Base-by-base conservation (phyloP, 164 flowering plant species). In the Kalanchoe fedtschenkoi region DNA sequence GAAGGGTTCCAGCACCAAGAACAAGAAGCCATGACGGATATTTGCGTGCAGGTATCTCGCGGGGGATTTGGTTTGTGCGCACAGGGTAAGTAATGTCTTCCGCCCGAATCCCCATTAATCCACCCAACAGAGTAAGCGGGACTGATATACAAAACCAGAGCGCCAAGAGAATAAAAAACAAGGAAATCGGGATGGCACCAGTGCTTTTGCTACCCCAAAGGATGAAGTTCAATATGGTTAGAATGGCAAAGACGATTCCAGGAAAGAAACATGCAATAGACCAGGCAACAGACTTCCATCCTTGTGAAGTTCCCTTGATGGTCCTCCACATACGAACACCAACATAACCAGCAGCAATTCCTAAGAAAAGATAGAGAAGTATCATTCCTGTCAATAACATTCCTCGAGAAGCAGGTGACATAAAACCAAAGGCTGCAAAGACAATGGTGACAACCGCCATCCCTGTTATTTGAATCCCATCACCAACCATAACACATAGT, bases 211-310 rank as follows among this genome's bases (percentile, higher is more conserved):
- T 47, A 19, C 54, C 54, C 54, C 54, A 47, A 47, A 47, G 54
- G 29, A 47, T 47, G 54, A 47, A 47, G 28, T 47, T 47, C 29
- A 47, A 22, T 47, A 47, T 29, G 10, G 54, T 47, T 29, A 47
- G 54, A 47, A 47, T 47, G 54, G 54, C 28, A 22, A 47, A 47
- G 54, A 47, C 54, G 21, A 47, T 47, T 15, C 54, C 54, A 19
- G 54, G 54, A 24, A 47, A 47, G 54, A 47, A 47, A 15, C 54
- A 47, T 24, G 54, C 54, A 47, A 47, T 47, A 29, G 54, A 47
- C 54, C 54, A 47, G 6, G 54, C 54, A 47, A 47, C 54, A 47
- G 54, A 47, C 54, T 47, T 47, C 54, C 54, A 47, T 47, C 54
- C 54, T 21, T 47, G 29, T 47, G 54, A 47, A 21, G 54, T 47